Evolutionary conservation across 148 eudicot genomes (phyloP).

Genomic region (Pouteria glomerata): DNA sequence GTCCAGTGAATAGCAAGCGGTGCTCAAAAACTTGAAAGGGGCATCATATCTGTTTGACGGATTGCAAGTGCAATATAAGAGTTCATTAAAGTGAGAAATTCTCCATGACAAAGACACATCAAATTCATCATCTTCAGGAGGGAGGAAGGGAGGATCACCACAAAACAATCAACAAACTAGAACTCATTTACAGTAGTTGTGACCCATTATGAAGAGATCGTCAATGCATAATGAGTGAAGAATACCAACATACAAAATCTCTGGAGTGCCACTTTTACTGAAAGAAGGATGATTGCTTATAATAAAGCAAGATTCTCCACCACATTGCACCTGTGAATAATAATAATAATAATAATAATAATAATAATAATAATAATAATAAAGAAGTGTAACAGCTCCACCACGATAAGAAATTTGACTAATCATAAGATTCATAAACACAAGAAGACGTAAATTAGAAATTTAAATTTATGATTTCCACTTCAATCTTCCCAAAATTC

Average conservation of each 20-base stretch:
- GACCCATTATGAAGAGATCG: neutral
- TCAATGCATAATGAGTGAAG: neutral
- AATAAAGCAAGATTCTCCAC: slow-evolving; percentile 44
- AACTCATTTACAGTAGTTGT: neutral
- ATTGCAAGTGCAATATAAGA: neutral
- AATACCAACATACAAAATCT: slow-evolving; percentile 34
- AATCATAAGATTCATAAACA: neutral
- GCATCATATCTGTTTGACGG: neutral
- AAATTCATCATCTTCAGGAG: neutral
- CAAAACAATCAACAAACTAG: neutral
- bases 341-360: slow-evolving; percentile 1
- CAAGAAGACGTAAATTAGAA: neutral
- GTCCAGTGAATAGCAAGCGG: too few relatives aligned
- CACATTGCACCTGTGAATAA: slow-evolving; percentile 29
- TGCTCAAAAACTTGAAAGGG: neutral
- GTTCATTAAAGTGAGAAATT: neutral
- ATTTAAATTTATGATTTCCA: neutral
- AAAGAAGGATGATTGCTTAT: slow-evolving; percentile 31
- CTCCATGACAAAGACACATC: neutral
- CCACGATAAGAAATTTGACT: neutral
- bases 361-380: neutral
- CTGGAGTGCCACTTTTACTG: slow-evolving; percentile 23
- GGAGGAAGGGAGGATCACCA: neutral
- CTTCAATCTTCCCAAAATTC: neutral
- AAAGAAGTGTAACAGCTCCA: slow-evolving; percentile 1